Conservation (phyloP, 2,329 filamentous ascomycete genomes). For the Fusarium sp. region DNA sequence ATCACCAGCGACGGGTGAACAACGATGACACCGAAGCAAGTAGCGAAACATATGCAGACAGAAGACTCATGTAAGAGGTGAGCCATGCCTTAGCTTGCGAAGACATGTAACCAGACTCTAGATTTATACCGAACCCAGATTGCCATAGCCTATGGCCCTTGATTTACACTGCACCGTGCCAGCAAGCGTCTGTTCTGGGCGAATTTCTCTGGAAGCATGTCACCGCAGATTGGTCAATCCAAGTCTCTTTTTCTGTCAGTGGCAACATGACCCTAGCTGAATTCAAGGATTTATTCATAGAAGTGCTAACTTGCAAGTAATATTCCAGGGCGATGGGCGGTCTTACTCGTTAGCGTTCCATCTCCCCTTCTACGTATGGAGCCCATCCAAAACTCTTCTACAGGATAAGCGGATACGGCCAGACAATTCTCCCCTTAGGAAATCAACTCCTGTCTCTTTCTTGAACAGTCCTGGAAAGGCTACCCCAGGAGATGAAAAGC, state of each 20-base stretch:
- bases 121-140: conserved; percentile 7
- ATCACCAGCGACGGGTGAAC: not conserved
- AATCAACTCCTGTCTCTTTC: not conserved
- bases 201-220: conserved; percentile 4
- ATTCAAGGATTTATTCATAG: not conserved
- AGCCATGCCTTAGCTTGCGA: not conserved
- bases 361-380: conserved; percentile 11
- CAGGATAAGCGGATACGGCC: not conserved
- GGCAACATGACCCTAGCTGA: not conserved
- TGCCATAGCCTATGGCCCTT: not conserved
- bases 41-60: not conserved
- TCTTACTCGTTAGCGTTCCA: conserved; percentile 8
- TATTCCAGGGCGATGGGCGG: not conserved
- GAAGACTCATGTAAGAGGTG: conserved; percentile 7
- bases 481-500: not conserved
- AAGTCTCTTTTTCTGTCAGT: conserved; percentile 3
- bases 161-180: not conserved
- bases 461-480: not conserved
- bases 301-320: not conserved
- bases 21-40: not conserved
- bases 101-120: not conserved
- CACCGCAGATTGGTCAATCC: not conserved
- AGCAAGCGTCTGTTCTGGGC: not conserved
- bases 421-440: conserved; percentile 6
- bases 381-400: not conserved